These are phyloP conservation scores for Sarcodon aspratus DNA, from an alignment of 768 basidiomycete species.

Conservation along the genomic window DNA sequence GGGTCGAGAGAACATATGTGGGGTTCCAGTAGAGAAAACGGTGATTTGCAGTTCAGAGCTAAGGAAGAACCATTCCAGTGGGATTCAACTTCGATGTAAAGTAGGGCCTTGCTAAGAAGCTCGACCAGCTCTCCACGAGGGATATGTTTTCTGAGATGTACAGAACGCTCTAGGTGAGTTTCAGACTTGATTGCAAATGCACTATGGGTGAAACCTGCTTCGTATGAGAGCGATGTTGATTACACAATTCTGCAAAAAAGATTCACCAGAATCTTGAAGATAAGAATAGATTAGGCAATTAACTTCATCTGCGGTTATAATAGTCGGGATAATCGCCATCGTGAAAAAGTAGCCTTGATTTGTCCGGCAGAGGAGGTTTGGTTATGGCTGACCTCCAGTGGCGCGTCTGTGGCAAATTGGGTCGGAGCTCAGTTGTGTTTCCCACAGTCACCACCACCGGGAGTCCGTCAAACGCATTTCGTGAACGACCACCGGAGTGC, in stretches of 20 bases:
- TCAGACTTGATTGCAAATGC: constrained; percentile 76
- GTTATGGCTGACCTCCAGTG: neutral
- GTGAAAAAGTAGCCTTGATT: neutral
- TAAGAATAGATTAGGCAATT: constrained; percentile 82
- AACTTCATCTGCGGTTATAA: constrained; percentile 71
- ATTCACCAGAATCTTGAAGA: constrained; percentile 67
- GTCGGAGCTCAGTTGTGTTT: no score
- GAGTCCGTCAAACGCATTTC: no score
- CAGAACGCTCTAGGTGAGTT: constrained; percentile 56
- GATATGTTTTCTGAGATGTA: constrained; percentile 60
- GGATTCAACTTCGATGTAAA: constrained; percentile 75
- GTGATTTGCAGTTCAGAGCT: constrained; percentile 51
- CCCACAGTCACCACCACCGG: no score
- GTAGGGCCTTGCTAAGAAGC: constrained; percentile 66
- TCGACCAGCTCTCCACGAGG: constrained; percentile 76
- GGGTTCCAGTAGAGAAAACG: constrained; percentile 65
- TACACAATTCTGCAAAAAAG: neutral
- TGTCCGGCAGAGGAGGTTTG: neutral
- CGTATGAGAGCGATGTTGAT: constrained; percentile 4
- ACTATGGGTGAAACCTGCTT: constrained; percentile 65
- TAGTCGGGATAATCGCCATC: constrained; percentile 29
- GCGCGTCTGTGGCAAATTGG: no score
- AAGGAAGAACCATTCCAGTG: constrained; percentile 64
- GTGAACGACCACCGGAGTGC: no score
- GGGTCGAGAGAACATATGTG: constrained; percentile 58